These are phyloP conservation scores for Termitomyces eurrhizus DNA, from an alignment of 768 basidiomycete genomes.

Conservation along the genomic window DNA sequence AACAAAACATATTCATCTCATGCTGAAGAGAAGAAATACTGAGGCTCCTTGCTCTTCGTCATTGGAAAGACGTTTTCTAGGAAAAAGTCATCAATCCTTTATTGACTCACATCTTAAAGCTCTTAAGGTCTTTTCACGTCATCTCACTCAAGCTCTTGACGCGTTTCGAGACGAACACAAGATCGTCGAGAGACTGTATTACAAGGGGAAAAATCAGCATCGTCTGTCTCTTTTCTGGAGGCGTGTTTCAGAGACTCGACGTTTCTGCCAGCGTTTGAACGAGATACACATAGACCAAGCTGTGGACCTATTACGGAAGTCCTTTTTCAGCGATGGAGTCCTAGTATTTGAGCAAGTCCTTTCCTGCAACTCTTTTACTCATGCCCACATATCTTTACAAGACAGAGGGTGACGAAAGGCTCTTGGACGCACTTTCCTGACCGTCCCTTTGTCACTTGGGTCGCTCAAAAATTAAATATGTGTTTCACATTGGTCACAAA, in stretches of 20 bases:
- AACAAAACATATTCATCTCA: not conserved
- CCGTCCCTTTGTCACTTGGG: constrained; percentile 24
- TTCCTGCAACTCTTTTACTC: not conserved
- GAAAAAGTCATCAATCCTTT: constrained; percentile 27
- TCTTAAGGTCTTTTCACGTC: constrained; percentile 51
- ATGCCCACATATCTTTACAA: constrained; percentile 20
- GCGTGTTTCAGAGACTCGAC: constrained; percentile 56
- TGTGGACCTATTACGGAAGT: constrained; percentile 38
- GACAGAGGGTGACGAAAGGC: constrained; percentile 49
- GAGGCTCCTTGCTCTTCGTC: constrained; percentile 4
- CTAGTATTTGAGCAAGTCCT: constrained; percentile 32
- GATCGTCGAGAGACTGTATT: constrained; percentile 64
- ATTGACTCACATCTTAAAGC: constrained; percentile 60
- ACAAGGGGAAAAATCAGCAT: constrained; percentile 81
- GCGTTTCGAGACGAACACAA: constrained; percentile 49
- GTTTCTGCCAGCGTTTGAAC: constrained; percentile 39
- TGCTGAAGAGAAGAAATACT: constrained; percentile 6
- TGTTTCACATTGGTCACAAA: constrained; percentile 41
- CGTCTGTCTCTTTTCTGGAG: constrained; percentile 67
- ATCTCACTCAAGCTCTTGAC: constrained; percentile 40
- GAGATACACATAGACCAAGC: constrained; percentile 25
- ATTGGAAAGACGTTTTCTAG: constrained; percentile 23
- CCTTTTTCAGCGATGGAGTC: constrained; percentile 44
- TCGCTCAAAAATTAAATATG: constrained; percentile 31
- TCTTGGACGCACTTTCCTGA: constrained; percentile 65